phyloP scores from a whole-genome alignment of 768 basidiomycete genomes.

The Leucocoprinus birnbaumii region DNA sequence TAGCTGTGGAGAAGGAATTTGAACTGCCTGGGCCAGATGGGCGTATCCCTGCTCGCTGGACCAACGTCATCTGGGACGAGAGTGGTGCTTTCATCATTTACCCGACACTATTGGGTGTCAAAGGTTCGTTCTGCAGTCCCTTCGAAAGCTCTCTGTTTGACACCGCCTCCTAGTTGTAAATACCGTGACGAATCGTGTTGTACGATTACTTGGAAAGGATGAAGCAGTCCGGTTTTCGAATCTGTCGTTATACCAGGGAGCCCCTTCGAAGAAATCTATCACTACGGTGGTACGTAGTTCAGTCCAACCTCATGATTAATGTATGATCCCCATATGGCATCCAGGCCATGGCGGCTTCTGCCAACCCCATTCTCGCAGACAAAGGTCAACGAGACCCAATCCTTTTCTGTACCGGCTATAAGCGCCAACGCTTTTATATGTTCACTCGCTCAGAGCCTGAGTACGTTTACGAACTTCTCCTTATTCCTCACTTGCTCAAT shows the following conservation, averaged over 20 bases:
- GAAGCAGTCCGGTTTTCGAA: constrained; percentile 91
- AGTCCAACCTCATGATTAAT: not conserved
- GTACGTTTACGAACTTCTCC: constrained; percentile 40
- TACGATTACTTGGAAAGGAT: constrained; percentile 86
- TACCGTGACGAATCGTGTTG: constrained; percentile 89
- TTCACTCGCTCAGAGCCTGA: constrained; percentile 91
- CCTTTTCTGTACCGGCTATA: constrained; percentile 90
- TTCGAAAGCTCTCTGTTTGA: not conserved
- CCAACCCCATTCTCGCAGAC: constrained; percentile 90
- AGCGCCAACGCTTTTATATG: constrained; percentile 90
- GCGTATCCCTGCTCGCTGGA: constrained; percentile 71
- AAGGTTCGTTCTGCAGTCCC: constrained; percentile 51
- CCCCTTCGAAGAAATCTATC: constrained; percentile 79
- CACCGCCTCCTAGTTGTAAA: constrained; percentile 70
- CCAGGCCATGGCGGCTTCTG: constrained; percentile 92
- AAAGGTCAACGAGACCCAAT: constrained; percentile 86
- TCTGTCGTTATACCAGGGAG: constrained; percentile 88
- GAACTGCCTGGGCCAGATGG: constrained; percentile 80
- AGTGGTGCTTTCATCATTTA: constrained; percentile 94
- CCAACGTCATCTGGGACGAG: constrained; percentile 96
- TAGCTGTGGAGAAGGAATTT: constrained; percentile 89
- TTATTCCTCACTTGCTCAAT: not conserved
- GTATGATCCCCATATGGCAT: not conserved
- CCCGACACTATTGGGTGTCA: constrained; percentile 91
- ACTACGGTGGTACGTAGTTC: constrained; percentile 66